Base-by-base conservation (phyloP, 148 eudicot species). In the Amaranthus hypochondriacus region DNA sequence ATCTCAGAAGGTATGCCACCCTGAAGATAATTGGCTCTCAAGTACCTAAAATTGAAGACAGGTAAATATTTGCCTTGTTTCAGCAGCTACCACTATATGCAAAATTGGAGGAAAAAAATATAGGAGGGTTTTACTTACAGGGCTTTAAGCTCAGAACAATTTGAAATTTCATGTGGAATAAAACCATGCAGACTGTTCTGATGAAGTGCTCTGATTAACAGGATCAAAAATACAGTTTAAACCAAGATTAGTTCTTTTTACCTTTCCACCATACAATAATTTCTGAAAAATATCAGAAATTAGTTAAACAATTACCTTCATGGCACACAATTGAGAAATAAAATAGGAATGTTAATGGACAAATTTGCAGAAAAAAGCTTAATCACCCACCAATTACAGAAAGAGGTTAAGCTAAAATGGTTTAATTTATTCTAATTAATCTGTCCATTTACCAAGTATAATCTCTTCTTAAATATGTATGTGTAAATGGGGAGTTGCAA, bases 1-100 rank as follows among this genome's bases (percentile, higher is more conserved):
- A 95, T 85, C 80, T 84, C 83, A 39, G 97, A 81, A 49, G 97
- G 98, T 82, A 95, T 87, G 76, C 97, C 98, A 55, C 98, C 98
- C 82, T 95, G 96, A 62, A 95, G 87, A 84, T 87, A 89, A 80
- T 95, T 95, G 71, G 81, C 88, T 81, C 93, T 86, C 84, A 95
- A 81, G 80, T 95, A 94, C 85, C 98, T 94, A 77, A 0, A 49
- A 44, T 57, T 65, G 1, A 11, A 62, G 5, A 65, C 12, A 10
- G 7, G 48, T 12, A 28, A 28, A 51, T 48, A 57, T 65, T 44
- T 39, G 5, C 42, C 46, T 11, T 11, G 7, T 13, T 68, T 5
- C 13, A 18, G 51, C 63, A 39, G 48, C 48, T n/a, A 18, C 48
- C 43, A 74, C 39, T 63, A 4, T 11, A 43, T 73, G 56, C 7